Percentiles rank a stretch among this genome's conserved stretches.
Conservation (phyloP, 2,329 filamentous ascomycete genomes). For the Magnaporthales sp. region DNA sequence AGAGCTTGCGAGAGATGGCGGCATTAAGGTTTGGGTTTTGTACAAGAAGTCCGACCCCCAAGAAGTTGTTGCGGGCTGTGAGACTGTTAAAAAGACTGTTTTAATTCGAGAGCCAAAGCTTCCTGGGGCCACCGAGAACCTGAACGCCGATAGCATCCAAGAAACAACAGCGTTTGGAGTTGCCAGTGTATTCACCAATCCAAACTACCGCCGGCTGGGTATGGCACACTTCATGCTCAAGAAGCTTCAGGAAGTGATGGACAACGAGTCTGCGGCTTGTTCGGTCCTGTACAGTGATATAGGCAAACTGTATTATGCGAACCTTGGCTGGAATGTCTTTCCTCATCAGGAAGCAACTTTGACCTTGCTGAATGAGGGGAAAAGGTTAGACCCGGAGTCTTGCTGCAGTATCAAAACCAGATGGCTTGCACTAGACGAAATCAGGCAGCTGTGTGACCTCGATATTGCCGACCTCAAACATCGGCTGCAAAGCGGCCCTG, state of each 20-base stretch:
- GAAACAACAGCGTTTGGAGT: conserved; percentile 21
- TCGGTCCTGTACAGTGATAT: conserved; percentile 27
- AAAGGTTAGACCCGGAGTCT: background rate
- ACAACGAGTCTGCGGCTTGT: conserved; percentile 20
- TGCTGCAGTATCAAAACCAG: conserved; percentile 8
- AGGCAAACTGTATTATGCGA: conserved; percentile 21
- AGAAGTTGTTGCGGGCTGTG: conserved; percentile 25
- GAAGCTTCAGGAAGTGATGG: conserved; percentile 23
- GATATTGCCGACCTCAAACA: conserved; percentile 18
- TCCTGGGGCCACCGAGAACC: background rate
- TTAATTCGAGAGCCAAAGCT: background rate
- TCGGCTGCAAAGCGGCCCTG: conserved; percentile 14
- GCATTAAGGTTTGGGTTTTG: conserved; percentile 22
- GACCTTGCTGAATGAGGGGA: conserved; percentile 12
- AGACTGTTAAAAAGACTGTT: conserved; percentile 12
- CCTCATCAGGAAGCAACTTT: conserved; percentile 23
- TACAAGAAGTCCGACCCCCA: conserved; percentile 17
- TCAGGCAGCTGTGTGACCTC: conserved; percentile 16
- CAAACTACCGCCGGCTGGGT: conserved; percentile 22
- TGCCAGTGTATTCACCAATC: conserved; percentile 26
- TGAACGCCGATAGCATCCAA: conserved; percentile 11
- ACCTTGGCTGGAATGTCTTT: conserved; percentile 24
- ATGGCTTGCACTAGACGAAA: conserved; percentile 16
- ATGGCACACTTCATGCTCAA: conserved; percentile 26
- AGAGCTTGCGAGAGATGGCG: conserved; percentile 15